A percentile compares a stretch with the other conserved stretches of the same genome.
Evolutionary conservation across 345 rosid species (phyloP).

Genomic region (Punica granatum): DNA sequence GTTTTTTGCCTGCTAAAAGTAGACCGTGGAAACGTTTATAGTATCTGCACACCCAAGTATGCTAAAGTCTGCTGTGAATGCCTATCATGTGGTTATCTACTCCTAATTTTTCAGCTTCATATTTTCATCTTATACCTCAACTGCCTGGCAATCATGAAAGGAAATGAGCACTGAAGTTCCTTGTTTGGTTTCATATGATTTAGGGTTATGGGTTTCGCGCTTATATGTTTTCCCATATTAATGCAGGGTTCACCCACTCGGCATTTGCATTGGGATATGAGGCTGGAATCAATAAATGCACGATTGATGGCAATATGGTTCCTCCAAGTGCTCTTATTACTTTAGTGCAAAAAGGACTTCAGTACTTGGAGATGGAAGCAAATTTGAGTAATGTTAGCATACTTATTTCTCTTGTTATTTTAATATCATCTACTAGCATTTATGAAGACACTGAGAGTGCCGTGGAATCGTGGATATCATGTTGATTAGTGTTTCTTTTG

Average conservation of each 20-base stretch:
- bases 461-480: slow-evolving; percentile 6
- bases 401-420: slow-evolving; percentile 9
- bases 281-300: slow-evolving; percentile 80
- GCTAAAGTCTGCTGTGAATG: background rate
- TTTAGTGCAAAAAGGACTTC: slow-evolving; percentile 89
- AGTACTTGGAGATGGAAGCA: slow-evolving; percentile 98
- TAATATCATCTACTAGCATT: background rate
- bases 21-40: background rate
- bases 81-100: background rate
- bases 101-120: background rate
- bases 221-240: slow-evolving; percentile 1
- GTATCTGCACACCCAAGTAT: background rate
- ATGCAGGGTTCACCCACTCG: slow-evolving; percentile 75
- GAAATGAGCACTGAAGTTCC: background rate
- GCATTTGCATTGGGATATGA: slow-evolving; percentile 93
- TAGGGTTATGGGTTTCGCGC: background rate
- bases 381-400: slow-evolving; percentile 70
- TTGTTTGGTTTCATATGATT: background rate
- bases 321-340: slow-evolving; percentile 94
- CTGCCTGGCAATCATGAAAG: background rate
- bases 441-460: slow-evolving; percentile 2
- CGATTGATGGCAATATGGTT: slow-evolving; percentile 86
- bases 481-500: slow-evolving; percentile 27
- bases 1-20: background rate
- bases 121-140: background rate